Conservation (phyloP, 768 basidiomycete species). For the Chalciporus chontae region DNA sequence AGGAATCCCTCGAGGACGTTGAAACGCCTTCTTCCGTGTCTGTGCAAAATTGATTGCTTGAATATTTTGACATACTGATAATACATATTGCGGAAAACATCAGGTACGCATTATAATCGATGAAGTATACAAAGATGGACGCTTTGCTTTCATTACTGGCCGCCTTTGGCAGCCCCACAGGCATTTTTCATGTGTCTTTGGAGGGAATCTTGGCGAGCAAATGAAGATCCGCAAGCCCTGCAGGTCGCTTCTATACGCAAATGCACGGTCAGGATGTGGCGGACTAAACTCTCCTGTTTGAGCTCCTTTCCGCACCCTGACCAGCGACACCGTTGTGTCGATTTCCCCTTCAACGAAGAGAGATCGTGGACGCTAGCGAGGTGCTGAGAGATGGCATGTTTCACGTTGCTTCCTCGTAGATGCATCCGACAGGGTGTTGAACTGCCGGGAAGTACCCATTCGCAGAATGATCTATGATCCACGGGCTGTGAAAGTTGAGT, state of each 20-base stretch:
- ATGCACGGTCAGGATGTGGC: constrained; percentile 24
- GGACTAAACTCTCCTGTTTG: constrained; percentile 24
- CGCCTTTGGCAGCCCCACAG: constrained; percentile 1
- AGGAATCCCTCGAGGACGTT: no score
- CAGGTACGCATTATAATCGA: background rate
- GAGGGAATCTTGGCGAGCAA: constrained; percentile 27
- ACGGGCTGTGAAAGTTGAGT: background rate
- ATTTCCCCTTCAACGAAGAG: constrained; percentile 3
- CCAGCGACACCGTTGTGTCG: constrained; percentile 16
- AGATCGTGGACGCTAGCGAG: constrained; percentile 5
- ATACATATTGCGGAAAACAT: background rate
- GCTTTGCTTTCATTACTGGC: background rate
- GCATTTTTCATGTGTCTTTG: constrained; percentile 22
- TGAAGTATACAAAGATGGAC: background rate
- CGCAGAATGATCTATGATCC: constrained; percentile 2
- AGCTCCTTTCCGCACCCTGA: constrained; percentile 16
- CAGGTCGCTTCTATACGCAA: constrained; percentile 13
- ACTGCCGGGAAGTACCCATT: constrained; percentile 7
- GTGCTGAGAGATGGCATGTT: constrained; percentile 13
- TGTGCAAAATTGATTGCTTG: no score
- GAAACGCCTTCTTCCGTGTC: no score
- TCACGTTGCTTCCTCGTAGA: constrained; percentile 1
- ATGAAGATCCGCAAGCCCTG: constrained; percentile 16
- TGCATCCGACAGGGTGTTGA: background rate
- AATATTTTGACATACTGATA: no score